A percentile compares a stretch with the other conserved stretches of the same genome.
Conservation (phyloP, 371 early-diverging fungal genomes). For the Rhizopus sp. region DNA sequence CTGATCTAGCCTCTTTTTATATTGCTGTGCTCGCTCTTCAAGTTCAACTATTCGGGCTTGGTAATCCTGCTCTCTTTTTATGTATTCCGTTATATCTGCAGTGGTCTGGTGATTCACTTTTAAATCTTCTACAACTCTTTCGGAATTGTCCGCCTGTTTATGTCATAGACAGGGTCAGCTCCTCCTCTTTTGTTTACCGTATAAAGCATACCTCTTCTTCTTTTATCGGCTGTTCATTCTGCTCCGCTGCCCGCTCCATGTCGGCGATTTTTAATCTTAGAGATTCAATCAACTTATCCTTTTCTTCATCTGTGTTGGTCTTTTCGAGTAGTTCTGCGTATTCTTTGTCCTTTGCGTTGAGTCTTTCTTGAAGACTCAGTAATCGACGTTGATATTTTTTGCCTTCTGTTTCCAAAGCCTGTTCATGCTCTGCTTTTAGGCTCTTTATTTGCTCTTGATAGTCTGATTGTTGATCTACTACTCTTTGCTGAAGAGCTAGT, state of each 20-base stretch:
- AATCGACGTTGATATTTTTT: conserved; percentile 34
- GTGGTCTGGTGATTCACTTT: neutral
- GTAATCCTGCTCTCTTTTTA: conserved; percentile 4
- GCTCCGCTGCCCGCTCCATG: neutral
- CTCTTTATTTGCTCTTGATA: conserved; percentile 23
- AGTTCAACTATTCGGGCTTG: conserved; percentile 5
- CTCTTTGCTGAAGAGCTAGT: conserved; percentile 19
- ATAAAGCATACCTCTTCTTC: neutral
- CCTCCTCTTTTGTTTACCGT: too few relatives aligned
- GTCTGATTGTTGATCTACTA: conserved; percentile 21
- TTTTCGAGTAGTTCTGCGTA: conserved; percentile 23
- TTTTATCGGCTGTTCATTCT: neutral
- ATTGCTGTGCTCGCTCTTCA: neutral
- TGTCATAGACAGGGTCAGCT: too few relatives aligned
- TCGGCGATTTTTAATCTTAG: conserved; percentile 20
- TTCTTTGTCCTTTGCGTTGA: conserved; percentile 31
- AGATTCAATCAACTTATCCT: conserved; percentile 14
- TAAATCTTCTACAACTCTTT: neutral
- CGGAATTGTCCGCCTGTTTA: neutral
- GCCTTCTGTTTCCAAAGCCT: conserved; percentile 27
- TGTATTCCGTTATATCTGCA: conserved; percentile 4
- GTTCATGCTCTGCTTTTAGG: conserved; percentile 25
- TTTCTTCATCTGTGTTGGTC: conserved; percentile 12
- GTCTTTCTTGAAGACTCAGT: conserved; percentile 29
- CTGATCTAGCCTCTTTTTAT: conserved; percentile 19